phyloP scores from a whole-genome alignment of 2,329 filamentous ascomycete genomes.

The Chaetomium sp. region DNA sequence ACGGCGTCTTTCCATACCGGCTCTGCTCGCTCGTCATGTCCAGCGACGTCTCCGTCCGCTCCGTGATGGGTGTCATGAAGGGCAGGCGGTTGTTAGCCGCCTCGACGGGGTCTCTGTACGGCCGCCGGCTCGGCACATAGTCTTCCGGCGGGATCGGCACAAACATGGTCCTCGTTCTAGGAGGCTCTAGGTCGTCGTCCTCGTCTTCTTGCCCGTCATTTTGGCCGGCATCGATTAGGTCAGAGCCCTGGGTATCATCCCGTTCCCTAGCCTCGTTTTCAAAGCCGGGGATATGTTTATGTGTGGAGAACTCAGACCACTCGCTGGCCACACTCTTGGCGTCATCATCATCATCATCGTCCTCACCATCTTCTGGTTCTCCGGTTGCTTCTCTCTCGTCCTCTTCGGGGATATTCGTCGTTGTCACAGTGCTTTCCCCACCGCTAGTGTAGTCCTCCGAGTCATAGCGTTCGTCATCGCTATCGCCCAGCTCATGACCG shows the following conservation, averaged over 20 bases:
- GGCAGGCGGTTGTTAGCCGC: slow-evolving; percentile 85
- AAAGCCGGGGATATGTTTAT: slow-evolving; percentile 57
- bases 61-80: slow-evolving; percentile 98
- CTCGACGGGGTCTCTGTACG: slow-evolving; percentile 73
- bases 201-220: slow-evolving; percentile 26
- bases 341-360: slow-evolving; percentile 45
- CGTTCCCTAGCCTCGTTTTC: slow-evolving; percentile 31
- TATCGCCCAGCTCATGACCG: slow-evolving; percentile 33
- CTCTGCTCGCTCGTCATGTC: slow-evolving; percentile 57
- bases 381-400: slow-evolving; percentile 26
- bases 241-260: slow-evolving; percentile 34
- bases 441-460: slow-evolving; percentile 77
- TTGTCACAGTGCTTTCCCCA: slow-evolving; percentile 76
- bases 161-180: slow-evolving; percentile 58
- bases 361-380: slow-evolving; percentile 36
- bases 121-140: slow-evolving; percentile 70
- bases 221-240: slow-evolving; percentile 31
- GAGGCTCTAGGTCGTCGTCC: slow-evolving; percentile 32
- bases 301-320: slow-evolving; percentile 82
- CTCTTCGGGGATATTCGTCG: slow-evolving; percentile 49
- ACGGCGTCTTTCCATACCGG: slow-evolving; percentile 70
- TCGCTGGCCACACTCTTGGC: slow-evolving; percentile 60
- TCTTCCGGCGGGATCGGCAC: slow-evolving; percentile 79
- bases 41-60: slow-evolving; percentile 85
- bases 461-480: slow-evolving; percentile 61